A percentile compares a stretch with the other conserved stretches of the same genome.
phyloP scores from a whole-genome alignment of 2,329 filamentous ascomycete genomes.

The Torrubiella hemipterigena region DNA sequence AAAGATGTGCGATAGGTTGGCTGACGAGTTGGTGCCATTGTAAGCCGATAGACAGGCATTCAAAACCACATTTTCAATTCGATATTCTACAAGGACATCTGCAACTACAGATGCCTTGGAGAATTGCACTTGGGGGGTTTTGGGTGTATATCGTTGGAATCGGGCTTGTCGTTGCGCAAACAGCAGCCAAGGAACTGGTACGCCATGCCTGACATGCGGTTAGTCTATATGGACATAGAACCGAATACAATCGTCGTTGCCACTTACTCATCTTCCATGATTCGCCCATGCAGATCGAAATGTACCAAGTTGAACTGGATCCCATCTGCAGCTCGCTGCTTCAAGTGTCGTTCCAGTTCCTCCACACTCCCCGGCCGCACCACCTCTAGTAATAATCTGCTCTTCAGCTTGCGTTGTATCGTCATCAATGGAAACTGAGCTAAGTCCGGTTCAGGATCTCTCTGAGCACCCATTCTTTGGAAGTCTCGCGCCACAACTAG shows the following conservation, averaged over 20 bases:
- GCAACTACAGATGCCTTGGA: slow-evolving; percentile 12
- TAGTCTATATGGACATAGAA: too few relatives aligned
- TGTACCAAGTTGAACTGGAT: slow-evolving; percentile 15
- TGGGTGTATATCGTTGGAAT: slow-evolving; percentile 7
- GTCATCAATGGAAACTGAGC: slow-evolving; percentile 17
- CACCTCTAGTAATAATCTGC: slow-evolving; percentile 13
- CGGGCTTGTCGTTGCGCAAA: slow-evolving; percentile 12
- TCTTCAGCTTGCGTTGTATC: slow-evolving; percentile 14
- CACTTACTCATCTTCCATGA: slow-evolving; percentile 14
- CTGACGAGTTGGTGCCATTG: slow-evolving; percentile 11
- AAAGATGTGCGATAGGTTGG: slow-evolving; percentile 16
- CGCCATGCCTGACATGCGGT: slow-evolving; percentile 9
- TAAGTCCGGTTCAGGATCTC: slow-evolving; percentile 16
- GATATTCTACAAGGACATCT: slow-evolving; percentile 11
- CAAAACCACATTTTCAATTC: slow-evolving; percentile 16
- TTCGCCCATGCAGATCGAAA: slow-evolving; percentile 16
- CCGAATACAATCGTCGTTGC: background rate
- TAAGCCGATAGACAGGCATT: slow-evolving; percentile 17
- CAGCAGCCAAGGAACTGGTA: slow-evolving; percentile 12
- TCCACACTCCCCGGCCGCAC: slow-evolving; percentile 14
- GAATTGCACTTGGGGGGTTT: slow-evolving; percentile 12
- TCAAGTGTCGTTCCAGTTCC: slow-evolving; percentile 13
- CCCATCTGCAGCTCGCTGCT: slow-evolving; percentile 10
- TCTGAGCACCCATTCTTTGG: slow-evolving; percentile 11
- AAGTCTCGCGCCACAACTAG: slow-evolving; percentile 16